Evolutionary conservation across 2,329 filamentous ascomycete genomes (phyloP).

Genomic region (Fusarium proliferatum): DNA sequence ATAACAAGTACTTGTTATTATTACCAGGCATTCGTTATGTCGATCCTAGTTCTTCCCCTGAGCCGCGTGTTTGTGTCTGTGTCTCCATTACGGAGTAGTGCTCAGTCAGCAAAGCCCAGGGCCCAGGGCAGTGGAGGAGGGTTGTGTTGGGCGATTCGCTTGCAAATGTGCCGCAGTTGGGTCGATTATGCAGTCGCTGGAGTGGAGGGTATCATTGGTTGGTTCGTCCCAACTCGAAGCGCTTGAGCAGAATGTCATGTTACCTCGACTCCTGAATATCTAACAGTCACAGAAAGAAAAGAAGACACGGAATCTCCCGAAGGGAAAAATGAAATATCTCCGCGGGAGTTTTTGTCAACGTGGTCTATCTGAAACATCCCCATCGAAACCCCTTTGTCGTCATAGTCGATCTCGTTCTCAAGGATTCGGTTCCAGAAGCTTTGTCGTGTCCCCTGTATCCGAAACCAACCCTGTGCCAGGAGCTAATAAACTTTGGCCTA

Average conservation of each 20-base stretch:
- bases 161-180: conserved; percentile 17
- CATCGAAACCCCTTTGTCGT: conserved; percentile 23
- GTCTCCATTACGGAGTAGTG: not conserved
- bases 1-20: not conserved
- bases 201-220: not conserved
- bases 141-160: not conserved
- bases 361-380: conserved; percentile 21
- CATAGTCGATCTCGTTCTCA: conserved; percentile 28
- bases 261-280: not conserved
- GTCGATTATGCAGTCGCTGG: not conserved
- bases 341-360: not conserved
- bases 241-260: conserved; percentile 1
- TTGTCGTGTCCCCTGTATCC: conserved; percentile 18
- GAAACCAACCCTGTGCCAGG: conserved; percentile 4
- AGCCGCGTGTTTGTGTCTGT: not conserved
- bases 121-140: not conserved
- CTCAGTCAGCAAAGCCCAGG: not conserved
- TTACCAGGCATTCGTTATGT: not conserved
- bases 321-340: not conserved
- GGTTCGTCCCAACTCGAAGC: conserved; percentile 1
- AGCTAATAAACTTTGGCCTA: conserved; percentile 19
- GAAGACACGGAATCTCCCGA: not conserved
- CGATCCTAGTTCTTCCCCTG: not conserved
- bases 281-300: not conserved
- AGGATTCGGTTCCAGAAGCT: conserved; percentile 21